Evolutionary conservation across 768 basidiomycete species (phyloP), one percentile per base, ranked within the genome.

Genomic region (Albatrellus ellisii): DNA sequence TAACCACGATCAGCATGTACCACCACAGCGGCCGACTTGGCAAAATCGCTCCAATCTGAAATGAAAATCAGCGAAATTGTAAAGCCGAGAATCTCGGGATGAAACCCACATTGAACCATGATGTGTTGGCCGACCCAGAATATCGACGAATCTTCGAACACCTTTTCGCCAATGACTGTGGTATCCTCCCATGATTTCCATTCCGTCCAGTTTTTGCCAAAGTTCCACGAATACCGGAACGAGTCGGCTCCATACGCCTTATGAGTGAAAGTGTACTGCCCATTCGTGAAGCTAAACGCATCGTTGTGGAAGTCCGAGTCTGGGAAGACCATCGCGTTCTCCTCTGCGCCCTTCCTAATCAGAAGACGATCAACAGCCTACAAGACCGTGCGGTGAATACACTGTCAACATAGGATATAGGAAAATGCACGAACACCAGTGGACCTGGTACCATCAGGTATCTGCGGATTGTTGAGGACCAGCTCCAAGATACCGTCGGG

Each of bases 241-340:
- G 63, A 75, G 47, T 94, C 89, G 14, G 91, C 90, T 36, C 91
- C 91, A 42, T 72, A 70, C 4, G 91, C 90, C 34, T 70, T 72
- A 62, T 95, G 91, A 0, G 74, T 74, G 59, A 89, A 87, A 5
- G 68, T 72, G 58, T 82, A 91, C 46, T 78, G 63, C 42, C 74
- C 78, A 45, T 73, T 62, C 8, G 73, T 67, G 40, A 69, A 64
- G 14, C 67, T 65, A 55, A 85, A 75, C 0, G 77, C 68, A 39
- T 55, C 62, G 38, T 59, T 66, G 57, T 82, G 78, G 56, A 89
- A 92, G 55, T 92, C 88, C 29, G 75, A 71, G 17, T 72, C 67
- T 0, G 87, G 85, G 69, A 83, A 91, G n/a, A 95, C 77, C 67
- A 95, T 79, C 15, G 81, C 70, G 54, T 95, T 94, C 52, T 72